Evolutionary conservation across 1,139 yeast species (phyloP).

Genomic region (Blastobotrys illinoisensis): DNA sequence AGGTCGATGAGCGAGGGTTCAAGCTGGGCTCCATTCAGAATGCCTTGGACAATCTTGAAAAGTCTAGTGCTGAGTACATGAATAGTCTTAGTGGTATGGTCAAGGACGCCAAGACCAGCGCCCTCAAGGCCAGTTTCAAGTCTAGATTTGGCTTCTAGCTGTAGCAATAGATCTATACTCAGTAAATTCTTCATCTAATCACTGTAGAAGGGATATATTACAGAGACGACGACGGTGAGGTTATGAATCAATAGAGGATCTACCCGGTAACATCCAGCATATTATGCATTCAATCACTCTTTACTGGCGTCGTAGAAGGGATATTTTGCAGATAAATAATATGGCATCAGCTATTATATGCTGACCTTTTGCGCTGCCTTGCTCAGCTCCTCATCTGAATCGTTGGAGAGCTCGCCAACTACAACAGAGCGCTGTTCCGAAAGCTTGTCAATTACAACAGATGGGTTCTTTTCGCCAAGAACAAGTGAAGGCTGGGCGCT

Average conservation of each 20-base stretch:
- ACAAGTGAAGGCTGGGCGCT: not conserved
- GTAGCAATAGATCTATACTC: no score
- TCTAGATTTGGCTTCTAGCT: constrained; percentile 22
- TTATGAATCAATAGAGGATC: no score
- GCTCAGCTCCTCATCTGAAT: constrained; percentile 6
- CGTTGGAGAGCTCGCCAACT: constrained; percentile 4
- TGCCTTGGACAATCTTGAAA: constrained; percentile 30
- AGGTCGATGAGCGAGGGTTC: constrained; percentile 14
- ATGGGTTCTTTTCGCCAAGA: not conserved
- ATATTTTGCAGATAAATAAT: constrained; percentile 1
- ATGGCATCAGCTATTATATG: not conserved
- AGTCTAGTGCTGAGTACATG: constrained; percentile 30
- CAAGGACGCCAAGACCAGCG: constrained; percentile 24
- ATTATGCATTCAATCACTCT: no score
- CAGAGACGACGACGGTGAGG: no score
- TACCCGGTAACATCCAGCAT: no score
- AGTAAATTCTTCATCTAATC: no score
- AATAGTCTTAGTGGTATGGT: constrained; percentile 27
- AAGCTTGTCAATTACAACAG: not conserved
- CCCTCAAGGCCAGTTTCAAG: constrained; percentile 28
- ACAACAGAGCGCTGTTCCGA: not conserved
- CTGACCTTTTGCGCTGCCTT: not conserved
- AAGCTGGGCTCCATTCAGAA: constrained; percentile 26
- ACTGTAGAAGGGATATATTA: no score
- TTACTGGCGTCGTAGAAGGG: not conserved